Evolutionary conservation across 106 monocot genomes (phyloP), one percentile per base, ranked within the genome.

Genomic region (Dactylorhiza incarnata): DNA sequence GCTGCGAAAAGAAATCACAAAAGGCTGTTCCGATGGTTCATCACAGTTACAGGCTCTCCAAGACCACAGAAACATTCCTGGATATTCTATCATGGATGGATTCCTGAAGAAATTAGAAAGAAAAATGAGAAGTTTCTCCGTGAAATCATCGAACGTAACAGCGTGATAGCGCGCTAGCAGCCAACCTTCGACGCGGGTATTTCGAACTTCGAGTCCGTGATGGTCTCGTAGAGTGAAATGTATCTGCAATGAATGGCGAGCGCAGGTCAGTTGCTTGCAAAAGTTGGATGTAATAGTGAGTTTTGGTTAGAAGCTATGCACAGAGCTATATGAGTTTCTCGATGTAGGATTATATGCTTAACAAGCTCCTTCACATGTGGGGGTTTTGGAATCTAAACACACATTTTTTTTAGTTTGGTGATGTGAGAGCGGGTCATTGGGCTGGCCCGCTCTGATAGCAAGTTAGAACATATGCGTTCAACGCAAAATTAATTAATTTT

Each of bases 11-110:
- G 7, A 52, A 50, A 50, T 50, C 49, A 50, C 49, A 50, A 50
- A 50, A 50, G 10, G 10, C 5, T 50, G 49, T 50, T 50, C 49
- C 49, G 52, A 74, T 25, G 29, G 17, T 49, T 11, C 15, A 23
- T 13, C 16, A 23, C 25, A 56, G 73, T 67, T 55, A 80, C 6
- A 80, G 49, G 68, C 46, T 74, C 48, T 77, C 54, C 7, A 91
- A 8, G 23, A 83, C 87, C 45, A 82, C 7, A 4, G 81, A 77
- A 15, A 91, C 81, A 63, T 91, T 91, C 68, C 77, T 85, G 12
- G 87, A 83, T 83, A 91, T 91, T 48, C 90, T 78, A 66, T 87
- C 87, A 82, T 91, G 90, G 75, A 91, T 82, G 24, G 81, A 76
- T 65, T 87, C 87, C 90, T 91, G 81, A 26, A 75, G 24, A 13